Conservation (phyloP, 2,329 filamentous ascomycete species). For the Niveomyces coronatus region DNA sequence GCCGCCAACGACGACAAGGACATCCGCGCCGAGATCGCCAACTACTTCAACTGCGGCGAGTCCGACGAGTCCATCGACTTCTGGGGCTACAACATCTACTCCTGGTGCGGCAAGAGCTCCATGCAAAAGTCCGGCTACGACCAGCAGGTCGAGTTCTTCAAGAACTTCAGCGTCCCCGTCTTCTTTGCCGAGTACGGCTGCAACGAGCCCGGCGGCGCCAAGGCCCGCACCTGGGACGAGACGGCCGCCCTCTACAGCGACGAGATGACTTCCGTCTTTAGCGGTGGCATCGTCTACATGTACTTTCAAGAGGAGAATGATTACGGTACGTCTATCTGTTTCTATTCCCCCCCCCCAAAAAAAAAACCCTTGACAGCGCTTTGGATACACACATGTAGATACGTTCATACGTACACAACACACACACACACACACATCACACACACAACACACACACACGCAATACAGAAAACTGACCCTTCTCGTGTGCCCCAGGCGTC, state of each 20-base stretch:
- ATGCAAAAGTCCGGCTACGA: slow-evolving; percentile 71
- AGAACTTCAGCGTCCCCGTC: slow-evolving; percentile 79
- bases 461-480: too few relatives aligned
- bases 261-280: slow-evolving; percentile 81
- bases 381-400: too few relatives aligned
- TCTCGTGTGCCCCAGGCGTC: too few relatives aligned
- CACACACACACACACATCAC: too few relatives aligned
- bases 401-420: too few relatives aligned
- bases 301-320: slow-evolving; percentile 88
- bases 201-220: slow-evolving; percentile 54
- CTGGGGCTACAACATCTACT: slow-evolving; percentile 99
- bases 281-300: slow-evolving; percentile 97
- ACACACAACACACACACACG: too few relatives aligned
- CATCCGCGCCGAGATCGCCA: slow-evolving; percentile 71
- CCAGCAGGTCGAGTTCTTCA: slow-evolving; percentile 75
- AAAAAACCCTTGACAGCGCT: too few relatives aligned
- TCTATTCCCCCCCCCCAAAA: too few relatives aligned
- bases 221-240: slow-evolving; percentile 73
- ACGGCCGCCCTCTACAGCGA: slow-evolving; percentile 68
- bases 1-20: slow-evolving; percentile 86
- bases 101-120: slow-evolving; percentile 85
- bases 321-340: slow-evolving; percentile 67
- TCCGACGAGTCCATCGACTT: slow-evolving; percentile 69
- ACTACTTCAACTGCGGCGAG: slow-evolving; percentile 88
- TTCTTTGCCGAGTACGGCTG: slow-evolving; percentile 99